phyloP scores from a whole-genome alignment of 2,329 filamentous ascomycete genomes.

The Nemania serpens region DNA sequence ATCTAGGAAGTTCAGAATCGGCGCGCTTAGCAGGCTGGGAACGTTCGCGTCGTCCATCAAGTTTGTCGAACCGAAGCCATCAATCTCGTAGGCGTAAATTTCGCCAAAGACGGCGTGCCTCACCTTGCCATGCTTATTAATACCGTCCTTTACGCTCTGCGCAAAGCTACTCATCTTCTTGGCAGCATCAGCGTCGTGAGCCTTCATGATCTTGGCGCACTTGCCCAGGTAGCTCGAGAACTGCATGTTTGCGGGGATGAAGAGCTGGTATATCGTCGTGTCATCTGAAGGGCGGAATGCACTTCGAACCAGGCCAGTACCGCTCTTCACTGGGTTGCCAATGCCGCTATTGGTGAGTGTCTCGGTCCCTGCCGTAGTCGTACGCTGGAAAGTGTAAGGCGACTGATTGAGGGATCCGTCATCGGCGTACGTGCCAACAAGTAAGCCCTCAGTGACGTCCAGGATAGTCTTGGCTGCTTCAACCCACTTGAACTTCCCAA shows the following conservation, averaged over 20 bases:
- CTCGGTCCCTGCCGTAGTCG: constrained; percentile 70
- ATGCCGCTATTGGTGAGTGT: constrained; percentile 70
- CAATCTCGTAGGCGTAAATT: constrained; percentile 71
- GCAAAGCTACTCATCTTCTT: constrained; percentile 56
- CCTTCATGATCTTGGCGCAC: constrained; percentile 45
- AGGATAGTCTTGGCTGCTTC: constrained; percentile 68
- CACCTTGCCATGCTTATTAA: constrained; percentile 72
- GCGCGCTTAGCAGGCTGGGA: constrained; percentile 59
- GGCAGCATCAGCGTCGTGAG: constrained; percentile 40
- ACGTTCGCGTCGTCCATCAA: constrained; percentile 68
- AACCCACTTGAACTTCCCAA: constrained; percentile 71
- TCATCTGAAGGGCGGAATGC: constrained; percentile 83
- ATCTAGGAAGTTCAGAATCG: constrained; percentile 57
- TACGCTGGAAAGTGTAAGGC: constrained; percentile 73
- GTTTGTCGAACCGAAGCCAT: constrained; percentile 64
- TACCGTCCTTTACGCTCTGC: constrained; percentile 65
- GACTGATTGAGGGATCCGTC: constrained; percentile 56
- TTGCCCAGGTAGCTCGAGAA: constrained; percentile 59
- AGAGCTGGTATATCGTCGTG: constrained; percentile 75
- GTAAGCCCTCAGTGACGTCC: constrained; percentile 45
- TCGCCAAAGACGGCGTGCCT: constrained; percentile 61
- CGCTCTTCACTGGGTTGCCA: constrained; percentile 73
- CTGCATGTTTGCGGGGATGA: constrained; percentile 80
- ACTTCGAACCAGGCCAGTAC: constrained; percentile 72
- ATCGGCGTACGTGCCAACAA: constrained; percentile 70